phyloP scores from a whole-genome alignment of 179 eudicot genomes.

The Corrigiola litoralis region DNA sequence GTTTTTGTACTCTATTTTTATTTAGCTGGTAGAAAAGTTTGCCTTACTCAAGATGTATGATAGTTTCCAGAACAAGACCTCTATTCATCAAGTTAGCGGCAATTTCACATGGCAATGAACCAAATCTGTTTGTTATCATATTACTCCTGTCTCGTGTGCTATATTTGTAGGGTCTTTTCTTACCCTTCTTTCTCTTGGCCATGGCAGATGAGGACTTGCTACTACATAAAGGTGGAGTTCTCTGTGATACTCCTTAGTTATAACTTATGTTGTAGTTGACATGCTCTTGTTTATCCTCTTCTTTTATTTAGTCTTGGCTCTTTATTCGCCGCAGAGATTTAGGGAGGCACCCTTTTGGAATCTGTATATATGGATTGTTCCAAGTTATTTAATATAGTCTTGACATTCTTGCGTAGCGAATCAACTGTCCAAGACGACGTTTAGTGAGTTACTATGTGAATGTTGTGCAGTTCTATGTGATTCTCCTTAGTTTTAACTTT shows the following conservation, averaged over 20 bases:
- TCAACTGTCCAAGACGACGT: too few relatives aligned
- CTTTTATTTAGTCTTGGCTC: neutral
- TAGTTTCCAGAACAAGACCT: too few relatives aligned
- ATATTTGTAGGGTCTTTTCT: neutral
- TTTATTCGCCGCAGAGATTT: neutral
- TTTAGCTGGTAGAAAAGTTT: too few relatives aligned
- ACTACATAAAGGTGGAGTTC: neutral
- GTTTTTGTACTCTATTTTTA: too few relatives aligned
- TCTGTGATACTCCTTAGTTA: neutral
- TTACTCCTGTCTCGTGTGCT: neutral
- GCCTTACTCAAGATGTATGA: too few relatives aligned
- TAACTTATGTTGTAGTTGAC: neutral
- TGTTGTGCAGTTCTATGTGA: neutral
- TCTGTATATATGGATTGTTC: neutral
- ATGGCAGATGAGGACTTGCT: constrained; percentile 6
- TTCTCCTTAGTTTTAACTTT: neutral
- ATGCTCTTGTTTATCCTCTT: neutral
- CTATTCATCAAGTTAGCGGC: neutral
- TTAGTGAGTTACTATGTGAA: too few relatives aligned
- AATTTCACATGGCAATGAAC: neutral
- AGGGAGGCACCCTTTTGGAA: neutral
- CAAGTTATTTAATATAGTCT: too few relatives aligned
- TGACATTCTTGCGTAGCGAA: too few relatives aligned
- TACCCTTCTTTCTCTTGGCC: neutral
- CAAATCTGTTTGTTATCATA: neutral